Evolutionary conservation across 139 green algal genomes (phyloP).

Genomic region (Edaphochlamys debaryana): DNA sequence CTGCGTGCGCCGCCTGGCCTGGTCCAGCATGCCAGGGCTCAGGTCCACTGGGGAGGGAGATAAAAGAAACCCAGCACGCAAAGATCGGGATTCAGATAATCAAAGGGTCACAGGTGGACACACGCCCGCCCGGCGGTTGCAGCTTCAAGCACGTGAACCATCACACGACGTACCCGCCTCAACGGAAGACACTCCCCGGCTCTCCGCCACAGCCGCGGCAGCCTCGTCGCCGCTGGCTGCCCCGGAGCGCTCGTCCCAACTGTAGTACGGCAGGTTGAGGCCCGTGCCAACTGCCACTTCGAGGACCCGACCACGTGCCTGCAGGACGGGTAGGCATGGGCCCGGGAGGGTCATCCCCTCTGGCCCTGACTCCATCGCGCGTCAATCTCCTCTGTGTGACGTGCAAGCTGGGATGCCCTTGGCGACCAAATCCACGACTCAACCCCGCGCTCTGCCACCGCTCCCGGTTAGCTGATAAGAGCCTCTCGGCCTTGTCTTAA

Average conservation of each 20-base stretch:
- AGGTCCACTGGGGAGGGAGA: slow-evolving; percentile 55
- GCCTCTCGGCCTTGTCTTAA: no score
- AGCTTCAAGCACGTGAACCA: no score
- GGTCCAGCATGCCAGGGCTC: slow-evolving; percentile 67
- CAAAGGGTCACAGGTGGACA: no score
- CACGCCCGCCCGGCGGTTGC: no score
- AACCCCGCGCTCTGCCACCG: no score
- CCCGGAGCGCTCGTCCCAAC: slow-evolving; percentile 5
- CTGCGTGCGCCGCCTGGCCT: slow-evolving; percentile 40
- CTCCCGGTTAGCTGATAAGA: no score
- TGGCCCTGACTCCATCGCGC: no score
- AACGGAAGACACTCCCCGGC: slow-evolving; percentile 14
- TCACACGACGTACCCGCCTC: not conserved
- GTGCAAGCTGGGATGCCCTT: no score
- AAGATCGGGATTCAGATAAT: no score
- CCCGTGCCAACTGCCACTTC: slow-evolving; percentile 73
- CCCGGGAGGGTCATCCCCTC: not conserved
- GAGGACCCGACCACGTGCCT: slow-evolving; percentile 52
- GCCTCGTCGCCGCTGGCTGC: not conserved
- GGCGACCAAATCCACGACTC: no score
- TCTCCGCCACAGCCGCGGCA: not conserved
- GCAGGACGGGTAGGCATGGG: not conserved
- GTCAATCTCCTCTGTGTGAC: no score
- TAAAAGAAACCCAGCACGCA: no score
- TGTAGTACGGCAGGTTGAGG: slow-evolving; percentile 72